Conservation (phyloP, 2,329 filamentous ascomycete genomes). For the Ophiosphaerella narmari region DNA sequence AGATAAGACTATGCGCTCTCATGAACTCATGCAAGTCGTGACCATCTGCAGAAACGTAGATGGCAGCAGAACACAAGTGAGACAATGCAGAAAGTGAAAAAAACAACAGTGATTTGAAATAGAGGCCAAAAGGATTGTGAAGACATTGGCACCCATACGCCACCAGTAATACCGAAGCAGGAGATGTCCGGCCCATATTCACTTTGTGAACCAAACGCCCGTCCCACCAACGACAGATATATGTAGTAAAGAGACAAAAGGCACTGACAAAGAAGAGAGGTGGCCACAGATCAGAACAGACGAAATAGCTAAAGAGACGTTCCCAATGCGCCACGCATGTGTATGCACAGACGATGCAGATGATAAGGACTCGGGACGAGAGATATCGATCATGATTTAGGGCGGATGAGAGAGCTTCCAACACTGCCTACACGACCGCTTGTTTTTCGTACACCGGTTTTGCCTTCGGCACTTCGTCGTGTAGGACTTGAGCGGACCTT, state of each 20-base stretch:
- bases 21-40: constrained; percentile 35
- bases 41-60: constrained; percentile 26
- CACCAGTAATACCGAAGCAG: constrained; percentile 17
- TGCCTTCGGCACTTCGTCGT: constrained; percentile 54
- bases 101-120: constrained; percentile 14
- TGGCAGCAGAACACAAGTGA: constrained; percentile 25
- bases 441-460: constrained; percentile 56
- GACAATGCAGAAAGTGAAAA: constrained; percentile 13
- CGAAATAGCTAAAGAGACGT: constrained; percentile 13
- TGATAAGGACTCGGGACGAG: constrained; percentile 6
- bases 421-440: constrained; percentile 57
- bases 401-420: constrained; percentile 38
- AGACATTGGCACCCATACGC: constrained; percentile 21
- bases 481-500: constrained; percentile 52
- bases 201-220: constrained; percentile 27
- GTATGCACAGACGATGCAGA: constrained; percentile 20
- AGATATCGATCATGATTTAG: constrained; percentile 32
- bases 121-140: constrained; percentile 10
- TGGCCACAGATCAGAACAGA: constrained; percentile 9
- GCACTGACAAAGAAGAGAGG: constrained; percentile 17
- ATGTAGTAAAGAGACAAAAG: constrained; percentile 9
- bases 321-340: constrained; percentile 30
- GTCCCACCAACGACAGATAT: constrained; percentile 23
- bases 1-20: constrained; percentile 25
- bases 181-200: constrained; percentile 16